Evolutionary conservation across 495 filamentous ascomycete genomes (phyloP).

Genomic region (Trichoderma erinaceum): DNA sequence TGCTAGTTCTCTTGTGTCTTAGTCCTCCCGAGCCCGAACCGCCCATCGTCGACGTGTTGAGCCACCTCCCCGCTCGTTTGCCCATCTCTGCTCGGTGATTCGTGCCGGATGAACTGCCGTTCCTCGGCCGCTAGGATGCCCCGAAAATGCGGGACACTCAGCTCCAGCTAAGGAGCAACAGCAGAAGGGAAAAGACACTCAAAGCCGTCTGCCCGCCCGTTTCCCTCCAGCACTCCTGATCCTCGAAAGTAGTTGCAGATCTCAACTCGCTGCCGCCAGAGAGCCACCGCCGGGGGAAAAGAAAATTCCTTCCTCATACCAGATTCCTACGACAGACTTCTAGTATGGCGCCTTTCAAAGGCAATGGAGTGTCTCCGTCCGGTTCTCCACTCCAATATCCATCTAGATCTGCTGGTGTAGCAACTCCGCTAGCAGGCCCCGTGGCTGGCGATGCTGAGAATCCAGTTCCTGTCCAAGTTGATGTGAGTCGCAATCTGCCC

Average conservation of each 20-base stretch:
- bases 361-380: not conserved
- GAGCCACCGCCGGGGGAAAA: too few relatives aligned
- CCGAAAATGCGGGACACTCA: too few relatives aligned
- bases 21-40: conserved; percentile 6
- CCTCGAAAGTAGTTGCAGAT: too few relatives aligned
- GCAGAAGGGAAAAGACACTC: too few relatives aligned
- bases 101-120: too few relatives aligned
- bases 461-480: conserved; percentile 3
- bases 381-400: not conserved
- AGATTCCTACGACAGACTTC: too few relatives aligned
- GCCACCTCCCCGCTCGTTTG: not conserved
- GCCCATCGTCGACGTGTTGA: not conserved
- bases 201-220: too few relatives aligned
- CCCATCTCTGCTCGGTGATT: not conserved
- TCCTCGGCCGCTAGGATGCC: too few relatives aligned
- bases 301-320: too few relatives aligned
- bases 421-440: not conserved
- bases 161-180: too few relatives aligned
- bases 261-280: not conserved
- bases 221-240: too few relatives aligned
- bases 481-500: not conserved
- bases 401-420: not conserved
- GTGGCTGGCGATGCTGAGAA: conserved; percentile 5
- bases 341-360: not conserved
- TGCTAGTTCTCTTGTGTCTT: conserved; percentile 1